Percentiles rank a stretch among this genome's conserved stretches.
phyloP scores from a whole-genome alignment of 2,329 filamentous ascomycete genomes.

The Bipolaris gigantea region DNA sequence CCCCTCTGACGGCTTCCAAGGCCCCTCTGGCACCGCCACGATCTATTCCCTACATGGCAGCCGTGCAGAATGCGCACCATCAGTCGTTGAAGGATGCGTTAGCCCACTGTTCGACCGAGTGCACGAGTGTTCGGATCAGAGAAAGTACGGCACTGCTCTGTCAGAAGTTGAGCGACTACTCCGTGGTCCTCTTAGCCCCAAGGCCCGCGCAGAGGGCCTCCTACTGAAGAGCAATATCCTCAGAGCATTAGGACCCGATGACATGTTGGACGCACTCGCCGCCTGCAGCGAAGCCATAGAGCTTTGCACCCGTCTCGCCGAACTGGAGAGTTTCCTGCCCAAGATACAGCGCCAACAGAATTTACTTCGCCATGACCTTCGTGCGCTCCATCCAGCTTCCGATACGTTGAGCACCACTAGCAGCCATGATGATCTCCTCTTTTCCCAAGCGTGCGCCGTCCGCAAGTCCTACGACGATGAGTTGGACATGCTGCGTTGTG shows the following conservation, averaged over 20 bases:
- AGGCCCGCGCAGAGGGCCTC: slow-evolving; percentile 32
- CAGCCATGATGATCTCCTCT: slow-evolving; percentile 2
- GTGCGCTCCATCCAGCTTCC: slow-evolving; percentile 25
- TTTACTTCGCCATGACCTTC: slow-evolving; percentile 29
- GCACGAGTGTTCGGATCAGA: slow-evolving; percentile 19
- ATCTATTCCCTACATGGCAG: slow-evolving; percentile 9
- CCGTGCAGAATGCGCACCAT: background rate
- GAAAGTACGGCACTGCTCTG: slow-evolving; percentile 30
- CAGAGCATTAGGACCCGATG: slow-evolving; percentile 25
- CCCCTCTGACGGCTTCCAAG: slow-evolving; percentile 6
- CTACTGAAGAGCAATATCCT: slow-evolving; percentile 36
- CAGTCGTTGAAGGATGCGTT: slow-evolving; percentile 1
- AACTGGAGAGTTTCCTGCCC: slow-evolving; percentile 26
- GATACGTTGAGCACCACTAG: slow-evolving; percentile 22
- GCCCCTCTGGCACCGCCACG: slow-evolving; percentile 21
- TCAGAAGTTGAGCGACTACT: slow-evolving; percentile 31
- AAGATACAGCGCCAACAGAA: slow-evolving; percentile 33
- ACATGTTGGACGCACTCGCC: slow-evolving; percentile 34
- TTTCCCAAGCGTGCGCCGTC: slow-evolving; percentile 15
- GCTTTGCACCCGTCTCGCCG: slow-evolving; percentile 27
- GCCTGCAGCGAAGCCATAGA: slow-evolving; percentile 38
- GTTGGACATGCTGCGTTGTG: slow-evolving; percentile 12
- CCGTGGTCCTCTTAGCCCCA: slow-evolving; percentile 27
- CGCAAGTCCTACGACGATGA: slow-evolving; percentile 26
- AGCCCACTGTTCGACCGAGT: slow-evolving; percentile 25